These are phyloP conservation scores for Sabuloglossum arenarium DNA, from an alignment of 495 filamentous ascomycete genomes.

Conservation along the genomic window DNA sequence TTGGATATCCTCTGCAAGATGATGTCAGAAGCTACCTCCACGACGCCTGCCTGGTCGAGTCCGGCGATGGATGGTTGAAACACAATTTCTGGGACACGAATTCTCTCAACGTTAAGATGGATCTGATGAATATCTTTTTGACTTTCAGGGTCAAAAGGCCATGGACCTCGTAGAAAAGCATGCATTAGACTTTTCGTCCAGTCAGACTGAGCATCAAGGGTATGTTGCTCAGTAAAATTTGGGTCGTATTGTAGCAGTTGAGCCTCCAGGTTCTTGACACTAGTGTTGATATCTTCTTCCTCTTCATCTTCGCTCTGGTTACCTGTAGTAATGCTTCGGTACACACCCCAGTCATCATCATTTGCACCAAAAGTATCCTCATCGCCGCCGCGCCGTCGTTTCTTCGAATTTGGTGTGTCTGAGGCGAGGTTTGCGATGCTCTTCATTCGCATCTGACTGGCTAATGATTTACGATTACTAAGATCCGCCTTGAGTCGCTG, in stretches of 20 bases:
- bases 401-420: conserved; percentile 60
- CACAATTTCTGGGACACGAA: conserved; percentile 85
- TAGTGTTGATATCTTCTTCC: conserved; percentile 62
- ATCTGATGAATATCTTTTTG: conserved; percentile 70
- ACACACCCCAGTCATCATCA: conserved; percentile 94
- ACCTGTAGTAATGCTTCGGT: conserved; percentile 71
- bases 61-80: conserved; percentile 94
- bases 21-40: conserved; percentile 77
- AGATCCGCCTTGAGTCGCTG: conserved; percentile 81
- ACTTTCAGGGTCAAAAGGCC: conserved; percentile 62
- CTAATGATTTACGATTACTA: conserved; percentile 87
- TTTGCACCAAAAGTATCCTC: conserved; percentile 95
- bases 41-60: conserved; percentile 78
- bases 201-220: conserved; percentile 74
- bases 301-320: conserved; percentile 56
- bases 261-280: conserved; percentile 53
- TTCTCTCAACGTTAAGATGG: conserved; percentile 90
- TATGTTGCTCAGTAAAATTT: conserved; percentile 73
- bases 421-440: conserved; percentile 90
- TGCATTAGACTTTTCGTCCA: conserved; percentile 86
- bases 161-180: conserved; percentile 69
- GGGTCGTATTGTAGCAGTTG: conserved; percentile 75
- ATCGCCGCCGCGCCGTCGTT: conserved; percentile 43
- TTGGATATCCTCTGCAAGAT: conserved; percentile 49
- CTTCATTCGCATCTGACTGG: conserved; percentile 94